phyloP scores from a whole-genome alignment of 257 asterid species.

The Forsythia suspensa region DNA sequence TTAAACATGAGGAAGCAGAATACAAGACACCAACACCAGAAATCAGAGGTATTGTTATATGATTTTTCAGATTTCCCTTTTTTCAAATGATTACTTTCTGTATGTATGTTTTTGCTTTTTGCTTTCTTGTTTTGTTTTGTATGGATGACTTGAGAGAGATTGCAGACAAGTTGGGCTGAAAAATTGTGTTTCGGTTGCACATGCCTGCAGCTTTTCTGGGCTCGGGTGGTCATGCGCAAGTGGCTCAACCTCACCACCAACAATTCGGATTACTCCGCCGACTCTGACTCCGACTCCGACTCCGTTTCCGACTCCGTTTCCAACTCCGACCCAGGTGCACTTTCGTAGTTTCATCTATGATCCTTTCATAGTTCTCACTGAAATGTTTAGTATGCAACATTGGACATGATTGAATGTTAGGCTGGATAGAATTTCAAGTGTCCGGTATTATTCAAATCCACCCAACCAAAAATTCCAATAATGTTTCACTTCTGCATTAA shows the following conservation, averaged over 20 bases:
- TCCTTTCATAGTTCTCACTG: background rate
- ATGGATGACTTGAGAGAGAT: slow-evolving; percentile 43
- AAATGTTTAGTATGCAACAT: background rate
- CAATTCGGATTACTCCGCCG: slow-evolving; percentile 71
- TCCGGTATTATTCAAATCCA: background rate
- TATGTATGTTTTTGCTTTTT: slow-evolving; percentile 8
- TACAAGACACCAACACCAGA: slow-evolving; percentile 28
- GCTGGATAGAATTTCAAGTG: background rate
- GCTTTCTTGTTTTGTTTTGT: slow-evolving; percentile 15
- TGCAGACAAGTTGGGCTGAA: slow-evolving; percentile 86
- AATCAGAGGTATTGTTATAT: slow-evolving; percentile 33
- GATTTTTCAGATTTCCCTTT: background rate
- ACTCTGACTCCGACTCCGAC: background rate
- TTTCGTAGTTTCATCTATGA: background rate
- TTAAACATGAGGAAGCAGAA: slow-evolving; percentile 35
- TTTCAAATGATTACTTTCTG: background rate
- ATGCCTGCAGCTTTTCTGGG: slow-evolving; percentile 87
- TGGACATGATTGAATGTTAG: background rate
- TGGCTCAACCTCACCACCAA: slow-evolving; percentile 57
- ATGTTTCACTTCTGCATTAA: background rate
- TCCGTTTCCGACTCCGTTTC: background rate
- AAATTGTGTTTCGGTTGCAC: slow-evolving; percentile 81
- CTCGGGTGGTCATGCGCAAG: slow-evolving; percentile 79
- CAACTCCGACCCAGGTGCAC: background rate
- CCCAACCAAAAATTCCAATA: background rate